These are phyloP conservation scores for Serpula lacrymans DNA, from an alignment of 768 basidiomycete species.

Conservation along the genomic window DNA sequence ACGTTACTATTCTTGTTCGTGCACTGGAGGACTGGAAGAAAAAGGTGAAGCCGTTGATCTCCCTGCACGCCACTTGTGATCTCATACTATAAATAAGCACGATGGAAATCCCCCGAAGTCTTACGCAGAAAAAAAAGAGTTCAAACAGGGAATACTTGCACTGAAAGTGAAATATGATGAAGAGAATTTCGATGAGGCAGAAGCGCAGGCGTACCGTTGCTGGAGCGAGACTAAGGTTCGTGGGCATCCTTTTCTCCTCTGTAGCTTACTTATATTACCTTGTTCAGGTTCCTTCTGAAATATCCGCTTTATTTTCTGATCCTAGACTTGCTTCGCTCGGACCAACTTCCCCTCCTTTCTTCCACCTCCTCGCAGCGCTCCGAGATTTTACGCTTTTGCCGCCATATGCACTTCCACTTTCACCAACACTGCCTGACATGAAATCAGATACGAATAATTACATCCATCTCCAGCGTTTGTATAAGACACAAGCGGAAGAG, in stretches of 20 bases:
- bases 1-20: slow-evolving; percentile 83
- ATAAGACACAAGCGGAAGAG: slow-evolving; percentile 70
- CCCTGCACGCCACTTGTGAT: background rate
- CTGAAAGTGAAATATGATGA: slow-evolving; percentile 80
- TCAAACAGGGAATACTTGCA: slow-evolving; percentile 63
- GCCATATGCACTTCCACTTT: slow-evolving; percentile 72
- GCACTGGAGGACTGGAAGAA: slow-evolving; percentile 82
- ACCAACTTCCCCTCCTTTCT: slow-evolving; percentile 63
- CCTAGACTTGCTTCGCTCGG: slow-evolving; percentile 42
- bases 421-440: slow-evolving; percentile 91
- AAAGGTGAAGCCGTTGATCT: slow-evolving; percentile 41
- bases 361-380: slow-evolving; percentile 74
- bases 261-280: background rate
- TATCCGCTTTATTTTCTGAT: slow-evolving; percentile 61
- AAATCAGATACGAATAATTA: slow-evolving; percentile 85
- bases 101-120: slow-evolving; percentile 52
- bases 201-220: slow-evolving; percentile 79
- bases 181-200: slow-evolving; percentile 97
- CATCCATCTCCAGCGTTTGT: slow-evolving; percentile 81
- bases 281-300: slow-evolving; percentile 62
- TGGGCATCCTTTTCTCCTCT: slow-evolving; percentile 1
- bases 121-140: slow-evolving; percentile 66
- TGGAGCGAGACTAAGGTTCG: slow-evolving; percentile 56
- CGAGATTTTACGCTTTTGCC: slow-evolving; percentile 55
- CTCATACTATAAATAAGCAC: slow-evolving; percentile 45